phyloP scores from a whole-genome alignment of 2,329 filamentous ascomycete species.

The Fusarium robinianum region DNA sequence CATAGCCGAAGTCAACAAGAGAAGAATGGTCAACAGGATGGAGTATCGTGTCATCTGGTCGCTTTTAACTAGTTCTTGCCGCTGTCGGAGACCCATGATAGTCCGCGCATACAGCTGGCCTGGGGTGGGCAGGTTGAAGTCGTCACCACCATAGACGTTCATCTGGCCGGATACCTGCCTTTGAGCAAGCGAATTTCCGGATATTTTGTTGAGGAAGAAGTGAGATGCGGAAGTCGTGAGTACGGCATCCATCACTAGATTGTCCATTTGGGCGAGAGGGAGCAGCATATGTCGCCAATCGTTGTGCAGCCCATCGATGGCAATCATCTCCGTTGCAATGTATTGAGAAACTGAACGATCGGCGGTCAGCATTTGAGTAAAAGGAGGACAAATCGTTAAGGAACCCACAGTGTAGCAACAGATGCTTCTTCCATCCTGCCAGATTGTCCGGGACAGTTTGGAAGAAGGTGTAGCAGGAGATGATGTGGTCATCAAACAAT shows the following conservation, averaged over 20 bases:
- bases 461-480: constrained; percentile 5
- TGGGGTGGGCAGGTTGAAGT: constrained; percentile 14
- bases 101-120: constrained; percentile 22
- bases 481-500: not conserved
- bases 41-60: constrained; percentile 21
- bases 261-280: constrained; percentile 25
- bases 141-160: not conserved
- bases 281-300: constrained; percentile 34
- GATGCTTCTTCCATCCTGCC: constrained; percentile 19
- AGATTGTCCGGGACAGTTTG: constrained; percentile 17
- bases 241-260: constrained; percentile 30
- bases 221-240: constrained; percentile 28
- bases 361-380: not conserved
- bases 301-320: constrained; percentile 33
- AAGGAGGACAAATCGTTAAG: fast-evolving
- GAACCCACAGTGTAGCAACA: constrained; percentile 26
- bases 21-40: constrained; percentile 30
- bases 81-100: constrained; percentile 19
- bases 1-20: constrained; percentile 32
- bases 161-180: not conserved
- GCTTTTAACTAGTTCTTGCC: constrained; percentile 19
- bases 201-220: constrained; percentile 16
- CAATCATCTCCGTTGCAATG: constrained; percentile 34
- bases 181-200: not conserved
- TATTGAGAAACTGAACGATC: constrained; percentile 12